Conservation (phyloP, 371 early-diverging fungal genomes). For the Choanephora cucurbitarum region DNA sequence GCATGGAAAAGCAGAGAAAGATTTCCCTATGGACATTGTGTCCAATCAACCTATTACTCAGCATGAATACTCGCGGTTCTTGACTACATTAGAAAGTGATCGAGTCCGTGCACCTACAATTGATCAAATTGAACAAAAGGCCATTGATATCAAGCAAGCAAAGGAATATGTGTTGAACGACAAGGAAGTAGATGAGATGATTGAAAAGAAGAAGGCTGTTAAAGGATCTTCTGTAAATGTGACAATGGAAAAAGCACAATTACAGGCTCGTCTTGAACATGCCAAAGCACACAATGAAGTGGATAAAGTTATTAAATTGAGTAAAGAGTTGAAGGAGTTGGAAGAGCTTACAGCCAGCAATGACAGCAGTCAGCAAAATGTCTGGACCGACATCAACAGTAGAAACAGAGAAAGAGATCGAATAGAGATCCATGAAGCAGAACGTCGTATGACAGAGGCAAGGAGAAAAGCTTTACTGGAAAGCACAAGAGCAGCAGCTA, state of each 20-base stretch:
- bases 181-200: slow-evolving; percentile 64
- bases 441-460: slow-evolving; percentile 26
- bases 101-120: slow-evolving; percentile 47
- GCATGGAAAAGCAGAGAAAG: slow-evolving; percentile 69
- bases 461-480: slow-evolving; percentile 33
- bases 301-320: slow-evolving; percentile 28
- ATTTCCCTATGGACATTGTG: slow-evolving; percentile 74
- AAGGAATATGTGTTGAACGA: slow-evolving; percentile 68
- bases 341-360: slow-evolving; percentile 32
- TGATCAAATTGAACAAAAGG: slow-evolving; percentile 58
- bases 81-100: slow-evolving; percentile 54
- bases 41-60: slow-evolving; percentile 71
- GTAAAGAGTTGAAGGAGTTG: slow-evolving; percentile 33
- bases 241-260: slow-evolving; percentile 57
- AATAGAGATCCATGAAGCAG: slow-evolving; percentile 42
- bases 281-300: slow-evolving; percentile 37
- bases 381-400: slow-evolving; percentile 58
- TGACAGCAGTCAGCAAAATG: slow-evolving; percentile 36
- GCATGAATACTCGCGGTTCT: slow-evolving; percentile 64
- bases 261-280: slow-evolving; percentile 41
- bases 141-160: slow-evolving; percentile 58
- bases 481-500: slow-evolving; percentile 20
- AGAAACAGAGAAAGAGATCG: slow-evolving; percentile 44
- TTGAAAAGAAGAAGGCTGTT: slow-evolving; percentile 58
- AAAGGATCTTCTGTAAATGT: slow-evolving; percentile 48